A percentile compares a stretch with the other conserved stretches of the same genome.
Conservation (phyloP, 371 early-diverging fungal genomes). For the Sporodiniella umbellata region DNA sequence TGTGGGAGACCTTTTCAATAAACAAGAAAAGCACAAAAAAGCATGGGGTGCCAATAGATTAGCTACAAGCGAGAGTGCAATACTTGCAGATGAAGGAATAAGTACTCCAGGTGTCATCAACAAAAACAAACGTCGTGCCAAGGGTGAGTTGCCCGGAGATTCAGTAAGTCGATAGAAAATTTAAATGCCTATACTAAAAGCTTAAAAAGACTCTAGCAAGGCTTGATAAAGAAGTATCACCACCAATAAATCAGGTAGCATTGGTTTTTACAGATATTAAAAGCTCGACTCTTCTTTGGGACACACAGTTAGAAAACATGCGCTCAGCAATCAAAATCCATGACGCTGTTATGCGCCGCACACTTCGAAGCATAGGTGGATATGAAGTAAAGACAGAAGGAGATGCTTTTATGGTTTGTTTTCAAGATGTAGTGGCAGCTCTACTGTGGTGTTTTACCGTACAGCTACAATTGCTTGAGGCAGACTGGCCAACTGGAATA, state of each 20-base stretch:
- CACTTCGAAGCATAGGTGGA: slow-evolving; percentile 82
- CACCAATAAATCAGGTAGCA: slow-evolving; percentile 85
- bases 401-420: slow-evolving; percentile 95
- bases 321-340: slow-evolving; percentile 86
- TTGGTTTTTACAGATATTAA: slow-evolving; percentile 96
- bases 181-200: no score
- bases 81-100: slow-evolving; percentile 26
- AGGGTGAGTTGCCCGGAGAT: slow-evolving; percentile 55
- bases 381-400: slow-evolving; percentile 98
- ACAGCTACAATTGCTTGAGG: slow-evolving; percentile 77
- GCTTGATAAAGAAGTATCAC: slow-evolving; percentile 74
- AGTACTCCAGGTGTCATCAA: slow-evolving; percentile 20
- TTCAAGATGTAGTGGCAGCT: slow-evolving; percentile 83
- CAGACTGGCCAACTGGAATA: slow-evolving; percentile 93
- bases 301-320: slow-evolving; percentile 85
- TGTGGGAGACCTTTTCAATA: slow-evolving; percentile 71
- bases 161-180: slow-evolving; percentile 43
- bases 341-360: slow-evolving; percentile 82
- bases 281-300: slow-evolving; percentile 94
- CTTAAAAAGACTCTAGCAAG: slow-evolving; percentile 66
- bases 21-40: slow-evolving; percentile 35
- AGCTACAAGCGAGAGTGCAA: slow-evolving; percentile 18
- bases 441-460: slow-evolving; percentile 90
- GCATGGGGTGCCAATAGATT: slow-evolving; percentile 26
- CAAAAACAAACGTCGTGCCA: slow-evolving; percentile 41